Evolutionary conservation across 805 yeast species (phyloP), one percentile per base, ranked within the genome.

Genomic region (Lipomyces lipofer): DNA sequence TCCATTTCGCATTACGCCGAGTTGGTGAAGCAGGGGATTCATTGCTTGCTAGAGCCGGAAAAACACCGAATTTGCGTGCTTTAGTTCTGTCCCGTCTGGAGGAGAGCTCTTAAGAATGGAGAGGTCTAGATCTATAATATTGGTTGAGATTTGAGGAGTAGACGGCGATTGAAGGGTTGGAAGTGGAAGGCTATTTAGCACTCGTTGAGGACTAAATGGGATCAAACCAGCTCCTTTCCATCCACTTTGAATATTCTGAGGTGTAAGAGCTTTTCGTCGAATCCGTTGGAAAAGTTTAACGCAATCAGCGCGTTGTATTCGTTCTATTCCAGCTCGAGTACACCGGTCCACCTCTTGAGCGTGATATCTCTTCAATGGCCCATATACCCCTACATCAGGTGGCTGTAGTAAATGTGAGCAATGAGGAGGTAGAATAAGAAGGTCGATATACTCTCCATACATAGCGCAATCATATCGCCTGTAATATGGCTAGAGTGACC

Each of bases 11-110:
- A n/a, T n/a, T n/a, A n/a, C n/a, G n/a, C n/a, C n/a, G n/a, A n/a
- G n/a, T n/a, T n/a, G n/a, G n/a, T 79, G 50, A 84, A 81, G 64
- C 88, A 83, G 64, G 81, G 76, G 55, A 84, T 82, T 62, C 71
- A 79, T 68, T 83, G 80, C 15, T 27, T 19, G 13, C 35, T 51
- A 3, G 51, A 36, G 13, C 36, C 24, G 17, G 43, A 47, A 30
- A 15, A 8, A 8, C 6, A 32, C n/a, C 36, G 3, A 8, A 12
- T 32, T 32, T 32, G 36, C 36, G 36, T 32, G 36, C 10, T 32
- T 32, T 32, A 32, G 36, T 32, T 32, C 36, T 32, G 36, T 32
- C 15, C 36, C n/a, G 15, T 32, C 36, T 32, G 36, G 36, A 32
- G 36, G 36, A 4, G 36, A 32, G 36, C 36, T 32, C 36, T 32